A percentile compares a stretch with the other conserved stretches of the same genome.
phyloP scores from a whole-genome alignment of 140 eudicot genomes.

The Cichorium intybus region DNA sequence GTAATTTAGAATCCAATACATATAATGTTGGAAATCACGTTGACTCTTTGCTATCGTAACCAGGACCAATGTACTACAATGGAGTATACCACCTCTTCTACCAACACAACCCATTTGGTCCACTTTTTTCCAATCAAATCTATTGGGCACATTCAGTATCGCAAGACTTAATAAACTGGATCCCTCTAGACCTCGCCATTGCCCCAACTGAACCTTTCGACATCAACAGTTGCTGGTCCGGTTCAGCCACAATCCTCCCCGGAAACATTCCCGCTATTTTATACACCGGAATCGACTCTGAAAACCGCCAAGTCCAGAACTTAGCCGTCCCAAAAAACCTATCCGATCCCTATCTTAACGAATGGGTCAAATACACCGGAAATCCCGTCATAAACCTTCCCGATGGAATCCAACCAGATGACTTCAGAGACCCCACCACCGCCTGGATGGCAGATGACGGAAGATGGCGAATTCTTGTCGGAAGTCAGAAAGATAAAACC shows the following conservation, averaged over 20 bases:
- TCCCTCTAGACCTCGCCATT: slow-evolving; percentile 35
- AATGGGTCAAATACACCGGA: slow-evolving; percentile 47
- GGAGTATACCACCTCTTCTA: slow-evolving; percentile 64
- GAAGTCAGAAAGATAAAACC: slow-evolving; percentile 39
- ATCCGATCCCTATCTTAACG: slow-evolving; percentile 55
- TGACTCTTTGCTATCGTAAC: not conserved
- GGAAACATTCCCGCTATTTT: slow-evolving; percentile 48
- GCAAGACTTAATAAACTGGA: slow-evolving; percentile 56
- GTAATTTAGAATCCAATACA: not conserved
- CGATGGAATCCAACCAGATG: slow-evolving; percentile 28
- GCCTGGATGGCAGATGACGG: slow-evolving; percentile 58
- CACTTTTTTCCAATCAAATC: slow-evolving; percentile 28
- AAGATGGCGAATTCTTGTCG: slow-evolving; percentile 51
- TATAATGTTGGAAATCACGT: not conserved
- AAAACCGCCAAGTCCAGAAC: slow-evolving; percentile 55
- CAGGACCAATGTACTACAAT: slow-evolving; percentile 72
- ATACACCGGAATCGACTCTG: slow-evolving; percentile 49
- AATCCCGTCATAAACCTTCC: slow-evolving; percentile 46
- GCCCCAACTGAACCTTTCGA: slow-evolving; percentile 42
- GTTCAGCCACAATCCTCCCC: slow-evolving; percentile 56
- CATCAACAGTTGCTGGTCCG: slow-evolving; percentile 55
- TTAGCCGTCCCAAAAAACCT: slow-evolving; percentile 45
- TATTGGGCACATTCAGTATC: slow-evolving; percentile 63
- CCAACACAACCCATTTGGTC: slow-evolving; percentile 53
- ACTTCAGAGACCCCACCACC: slow-evolving; percentile 65